These are phyloP conservation scores for Quaeritorhiza haematococci DNA, from an alignment of 371 early-diverging fungal species.

Conservation along the genomic window DNA sequence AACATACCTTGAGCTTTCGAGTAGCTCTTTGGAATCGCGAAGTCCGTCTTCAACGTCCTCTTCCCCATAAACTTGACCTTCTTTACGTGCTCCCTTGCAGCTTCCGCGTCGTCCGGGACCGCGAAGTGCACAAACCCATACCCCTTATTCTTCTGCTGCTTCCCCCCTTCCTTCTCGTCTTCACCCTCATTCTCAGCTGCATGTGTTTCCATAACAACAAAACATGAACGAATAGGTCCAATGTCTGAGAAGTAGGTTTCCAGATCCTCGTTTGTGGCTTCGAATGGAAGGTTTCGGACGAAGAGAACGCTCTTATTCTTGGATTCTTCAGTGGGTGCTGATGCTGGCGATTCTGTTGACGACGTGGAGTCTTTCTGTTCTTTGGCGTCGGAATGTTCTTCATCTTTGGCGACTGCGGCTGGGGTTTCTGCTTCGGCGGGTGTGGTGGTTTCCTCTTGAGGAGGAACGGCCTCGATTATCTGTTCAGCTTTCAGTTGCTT, in stretches of 20 bases:
- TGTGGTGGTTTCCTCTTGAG: conserved; percentile 6
- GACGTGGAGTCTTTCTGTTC: neutral
- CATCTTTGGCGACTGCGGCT: neutral
- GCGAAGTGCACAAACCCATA: conserved; percentile 90
- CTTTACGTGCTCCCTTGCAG: conserved; percentile 60
- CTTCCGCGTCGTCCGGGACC: conserved; percentile 78
- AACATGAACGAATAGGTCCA: conserved; percentile 86
- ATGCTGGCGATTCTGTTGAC: neutral
- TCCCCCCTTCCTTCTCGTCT: conserved; percentile 1
- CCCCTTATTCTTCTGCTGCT: conserved; percentile 58
- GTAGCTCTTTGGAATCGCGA: conserved; percentile 59
- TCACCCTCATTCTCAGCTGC: conserved; percentile 17
- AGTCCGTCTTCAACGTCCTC: conserved; percentile 65
- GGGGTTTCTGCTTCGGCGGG: neutral
- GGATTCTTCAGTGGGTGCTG: neutral
- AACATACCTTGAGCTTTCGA: neutral
- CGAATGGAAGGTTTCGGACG: conserved; percentile 77
- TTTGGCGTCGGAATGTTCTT: too few species aligned
- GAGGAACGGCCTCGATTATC: too few species aligned
- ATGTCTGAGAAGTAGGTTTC: conserved; percentile 83
- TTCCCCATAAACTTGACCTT: conserved; percentile 59
- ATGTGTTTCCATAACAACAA: conserved; percentile 62
- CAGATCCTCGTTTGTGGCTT: conserved; percentile 72
- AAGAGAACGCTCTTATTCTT: conserved; percentile 67
- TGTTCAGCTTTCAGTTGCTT: too few species aligned